Evolutionary conservation across 768 basidiomycete genomes (phyloP).

Genomic region (Lactarius deliciosus): DNA sequence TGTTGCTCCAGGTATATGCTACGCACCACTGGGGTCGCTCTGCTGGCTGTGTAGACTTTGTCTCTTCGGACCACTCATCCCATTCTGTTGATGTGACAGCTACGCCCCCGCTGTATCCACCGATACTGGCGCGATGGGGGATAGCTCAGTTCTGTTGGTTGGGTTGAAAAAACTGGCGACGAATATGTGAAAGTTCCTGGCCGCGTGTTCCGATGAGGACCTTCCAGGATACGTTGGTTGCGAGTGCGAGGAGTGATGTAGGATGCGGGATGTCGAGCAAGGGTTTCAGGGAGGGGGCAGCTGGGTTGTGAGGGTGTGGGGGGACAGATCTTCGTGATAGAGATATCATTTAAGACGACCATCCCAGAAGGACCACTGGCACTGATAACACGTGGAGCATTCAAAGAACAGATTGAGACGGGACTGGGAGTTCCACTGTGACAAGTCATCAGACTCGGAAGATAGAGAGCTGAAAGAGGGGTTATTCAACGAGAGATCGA

Average conservation of each 20-base stretch:
- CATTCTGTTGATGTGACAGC: background rate
- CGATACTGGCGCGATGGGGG: background rate
- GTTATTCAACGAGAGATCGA: background rate
- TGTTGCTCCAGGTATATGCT: conserved; percentile 14
- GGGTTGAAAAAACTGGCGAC: background rate
- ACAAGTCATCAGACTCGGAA: background rate
- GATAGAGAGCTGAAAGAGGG: background rate
- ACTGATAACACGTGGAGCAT: too few species aligned
- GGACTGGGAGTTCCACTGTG: too few species aligned
- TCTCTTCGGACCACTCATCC: conserved; percentile 3
- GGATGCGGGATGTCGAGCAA: background rate
- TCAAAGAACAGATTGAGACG: background rate
- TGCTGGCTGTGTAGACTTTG: conserved; percentile 14
- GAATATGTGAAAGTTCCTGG: background rate
- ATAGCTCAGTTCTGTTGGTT: too few species aligned
- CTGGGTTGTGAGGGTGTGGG: background rate
- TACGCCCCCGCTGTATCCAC: background rate
- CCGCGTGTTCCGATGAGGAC: conserved; percentile 4
- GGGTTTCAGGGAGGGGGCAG: background rate
- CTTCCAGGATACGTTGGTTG: background rate
- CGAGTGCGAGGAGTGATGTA: conserved; percentile 4
- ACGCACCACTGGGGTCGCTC: conserved; percentile 4
- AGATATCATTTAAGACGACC: background rate
- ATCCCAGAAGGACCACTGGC: too few species aligned
- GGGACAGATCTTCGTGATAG: background rate